These are phyloP conservation scores for Carex littledalei DNA, from an alignment of 176 grass and related monocot species.

Conservation along the genomic window DNA sequence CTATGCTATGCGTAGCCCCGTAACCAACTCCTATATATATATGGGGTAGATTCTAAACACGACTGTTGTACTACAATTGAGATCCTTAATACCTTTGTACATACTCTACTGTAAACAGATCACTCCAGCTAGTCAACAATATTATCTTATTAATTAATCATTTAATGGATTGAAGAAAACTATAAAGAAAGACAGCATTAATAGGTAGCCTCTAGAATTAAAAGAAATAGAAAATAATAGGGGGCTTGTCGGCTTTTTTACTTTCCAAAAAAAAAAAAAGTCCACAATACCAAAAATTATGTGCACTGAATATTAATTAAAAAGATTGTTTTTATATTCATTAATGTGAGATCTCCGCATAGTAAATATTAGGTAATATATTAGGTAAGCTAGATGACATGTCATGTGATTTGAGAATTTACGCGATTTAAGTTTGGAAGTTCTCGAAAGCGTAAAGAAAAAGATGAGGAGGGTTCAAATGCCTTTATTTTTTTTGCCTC, in stretches of 20 bases:
- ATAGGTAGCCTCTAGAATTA: not conserved
- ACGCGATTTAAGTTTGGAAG: not conserved
- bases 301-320: constrained; percentile 1
- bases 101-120: not conserved
- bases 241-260: not conserved
- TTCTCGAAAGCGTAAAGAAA: not conserved
- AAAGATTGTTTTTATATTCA: not conserved
- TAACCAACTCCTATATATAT: too few species aligned
- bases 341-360: not conserved
- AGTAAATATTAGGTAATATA: not conserved
- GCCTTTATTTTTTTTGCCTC: too few species aligned
- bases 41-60: not conserved
- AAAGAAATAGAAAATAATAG: not conserved
- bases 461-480: too few species aligned
- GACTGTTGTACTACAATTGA: not conserved
- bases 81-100: not conserved
- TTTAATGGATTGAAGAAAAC: not conserved
- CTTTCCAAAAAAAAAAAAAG: not conserved
- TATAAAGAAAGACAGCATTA: not conserved
- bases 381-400: not conserved
- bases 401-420: not conserved
- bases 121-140: not conserved
- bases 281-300: not conserved
- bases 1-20: too few species aligned
- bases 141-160: not conserved